A percentile compares a stretch with the other conserved stretches of the same genome.
Conservation (phyloP, 257 asterid species). For the Solanum sparsipilum region DNA sequence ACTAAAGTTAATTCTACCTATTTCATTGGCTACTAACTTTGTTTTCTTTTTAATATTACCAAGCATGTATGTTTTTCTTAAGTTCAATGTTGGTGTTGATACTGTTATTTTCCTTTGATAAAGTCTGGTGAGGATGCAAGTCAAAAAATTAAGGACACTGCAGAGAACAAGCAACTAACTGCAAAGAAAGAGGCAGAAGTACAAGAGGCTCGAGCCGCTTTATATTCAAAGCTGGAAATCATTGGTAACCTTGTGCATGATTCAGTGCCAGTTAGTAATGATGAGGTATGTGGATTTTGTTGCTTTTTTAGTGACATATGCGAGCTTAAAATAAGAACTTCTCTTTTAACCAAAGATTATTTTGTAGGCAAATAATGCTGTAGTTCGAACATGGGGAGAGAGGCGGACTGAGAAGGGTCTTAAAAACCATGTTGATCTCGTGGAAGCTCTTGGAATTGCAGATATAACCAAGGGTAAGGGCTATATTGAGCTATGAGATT, state of each 20-base stretch:
- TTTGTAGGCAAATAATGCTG: conserved; percentile 56
- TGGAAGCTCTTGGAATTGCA: conserved; percentile 91
- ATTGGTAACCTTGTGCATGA: conserved; percentile 96
- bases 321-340: not conserved
- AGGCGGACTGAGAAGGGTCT: conserved; percentile 57
- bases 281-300: conserved; percentile 44
- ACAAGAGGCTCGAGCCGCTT: conserved; percentile 56
- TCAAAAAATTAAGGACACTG: conserved; percentile 35
- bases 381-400: conserved; percentile 78
- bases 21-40: not conserved
- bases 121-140: conserved; percentile 62
- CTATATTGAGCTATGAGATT: not conserved
- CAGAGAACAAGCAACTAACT: conserved; percentile 48
- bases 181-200: conserved; percentile 64
- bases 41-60: not conserved
- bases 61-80: not conserved
- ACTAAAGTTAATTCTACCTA: not conserved
- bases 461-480: conserved; percentile 55
- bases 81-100: not conserved
- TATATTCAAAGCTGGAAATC: conserved; percentile 42
- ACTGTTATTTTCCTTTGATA: not conserved
- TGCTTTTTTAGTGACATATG: not conserved
- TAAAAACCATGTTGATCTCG: conserved; percentile 90
- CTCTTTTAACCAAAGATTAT: not conserved
- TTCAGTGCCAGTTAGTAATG: conserved; percentile 67